phyloP scores from a whole-genome alignment of 805 yeast species.

The Saturnispora halmiae region DNA sequence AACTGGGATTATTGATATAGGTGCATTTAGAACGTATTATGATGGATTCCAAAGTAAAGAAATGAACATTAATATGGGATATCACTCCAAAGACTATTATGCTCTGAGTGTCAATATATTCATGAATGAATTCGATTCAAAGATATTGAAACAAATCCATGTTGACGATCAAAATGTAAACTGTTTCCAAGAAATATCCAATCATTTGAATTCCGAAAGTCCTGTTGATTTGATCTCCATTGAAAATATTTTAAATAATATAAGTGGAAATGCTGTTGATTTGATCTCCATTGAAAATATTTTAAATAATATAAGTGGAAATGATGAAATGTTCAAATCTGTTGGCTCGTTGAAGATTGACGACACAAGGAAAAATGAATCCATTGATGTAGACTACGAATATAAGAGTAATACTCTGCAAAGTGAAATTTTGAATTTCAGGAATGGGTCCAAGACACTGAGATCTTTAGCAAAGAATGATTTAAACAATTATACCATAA shows the following conservation, averaged over 20 bases:
- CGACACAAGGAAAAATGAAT: too few species aligned
- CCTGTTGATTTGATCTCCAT: not conserved
- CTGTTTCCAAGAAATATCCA: too few species aligned
- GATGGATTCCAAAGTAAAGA: slow-evolving; percentile 15
- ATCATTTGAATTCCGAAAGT: not conserved
- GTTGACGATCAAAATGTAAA: not conserved
- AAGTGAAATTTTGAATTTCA: not conserved
- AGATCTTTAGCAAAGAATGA: not conserved
- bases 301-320: not conserved
- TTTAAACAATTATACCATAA: not conserved
- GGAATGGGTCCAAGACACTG: not conserved
- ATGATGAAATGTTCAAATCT: not conserved
- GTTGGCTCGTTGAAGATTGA: too few species aligned
- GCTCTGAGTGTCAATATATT: slow-evolving; percentile 54
- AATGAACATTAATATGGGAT: slow-evolving; percentile 47
- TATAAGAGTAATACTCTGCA: not conserved
- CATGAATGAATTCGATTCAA: slow-evolving; percentile 41
- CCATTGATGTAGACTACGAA: not conserved
- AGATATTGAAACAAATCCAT: slow-evolving; percentile 29
- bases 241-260: not conserved
- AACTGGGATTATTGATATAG: slow-evolving; percentile 67
- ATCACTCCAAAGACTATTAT: slow-evolving; percentile 62
- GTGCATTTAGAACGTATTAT: slow-evolving; percentile 72
- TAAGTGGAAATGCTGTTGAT: not conserved
- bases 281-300: not conserved